Evolutionary conservation across 2,329 filamentous ascomycete species (phyloP).

Genomic region (Rutstroemia sp.): DNA sequence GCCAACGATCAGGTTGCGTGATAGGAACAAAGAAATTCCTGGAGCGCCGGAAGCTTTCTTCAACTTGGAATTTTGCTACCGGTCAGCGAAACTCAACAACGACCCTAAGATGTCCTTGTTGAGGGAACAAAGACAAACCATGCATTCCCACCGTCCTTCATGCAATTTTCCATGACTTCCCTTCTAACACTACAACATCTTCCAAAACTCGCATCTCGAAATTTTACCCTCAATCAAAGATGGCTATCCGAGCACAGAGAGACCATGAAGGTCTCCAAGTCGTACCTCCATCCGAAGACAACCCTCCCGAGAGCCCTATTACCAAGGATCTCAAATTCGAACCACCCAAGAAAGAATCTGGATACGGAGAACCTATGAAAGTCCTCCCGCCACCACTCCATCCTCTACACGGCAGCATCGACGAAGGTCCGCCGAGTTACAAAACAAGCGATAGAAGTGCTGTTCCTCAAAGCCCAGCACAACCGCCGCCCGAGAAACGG

Average conservation of each 20-base stretch:
- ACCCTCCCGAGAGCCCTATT: neutral
- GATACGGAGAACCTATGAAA: neutral
- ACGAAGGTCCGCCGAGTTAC: neutral
- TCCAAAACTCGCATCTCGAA: too few species aligned
- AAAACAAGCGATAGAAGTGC: neutral
- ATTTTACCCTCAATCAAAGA: neutral
- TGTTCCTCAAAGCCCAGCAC: neutral
- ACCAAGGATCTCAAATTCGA: constrained; percentile 4
- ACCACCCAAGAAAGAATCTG: neutral
- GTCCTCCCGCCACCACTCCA: neutral
- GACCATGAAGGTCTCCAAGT: constrained; percentile 6
- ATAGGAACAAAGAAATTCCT: too few species aligned
- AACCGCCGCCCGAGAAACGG: neutral
- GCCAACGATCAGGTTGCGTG: too few species aligned
- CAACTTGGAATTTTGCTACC: too few species aligned
- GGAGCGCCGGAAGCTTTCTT: too few species aligned
- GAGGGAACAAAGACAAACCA: neutral
- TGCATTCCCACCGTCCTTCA: too few species aligned
- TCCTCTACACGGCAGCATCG: neutral
- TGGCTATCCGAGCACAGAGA: neutral
- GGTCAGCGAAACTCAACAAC: too few species aligned
- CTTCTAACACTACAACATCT: neutral
- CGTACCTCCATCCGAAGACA: neutral
- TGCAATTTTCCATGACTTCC: neutral
- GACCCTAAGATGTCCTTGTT: too few species aligned